A percentile compares a stretch with the other conserved stretches of the same genome.
Evolutionary conservation across 495 filamentous ascomycete species (phyloP).

Genomic region (Aspergillus wentii): DNA sequence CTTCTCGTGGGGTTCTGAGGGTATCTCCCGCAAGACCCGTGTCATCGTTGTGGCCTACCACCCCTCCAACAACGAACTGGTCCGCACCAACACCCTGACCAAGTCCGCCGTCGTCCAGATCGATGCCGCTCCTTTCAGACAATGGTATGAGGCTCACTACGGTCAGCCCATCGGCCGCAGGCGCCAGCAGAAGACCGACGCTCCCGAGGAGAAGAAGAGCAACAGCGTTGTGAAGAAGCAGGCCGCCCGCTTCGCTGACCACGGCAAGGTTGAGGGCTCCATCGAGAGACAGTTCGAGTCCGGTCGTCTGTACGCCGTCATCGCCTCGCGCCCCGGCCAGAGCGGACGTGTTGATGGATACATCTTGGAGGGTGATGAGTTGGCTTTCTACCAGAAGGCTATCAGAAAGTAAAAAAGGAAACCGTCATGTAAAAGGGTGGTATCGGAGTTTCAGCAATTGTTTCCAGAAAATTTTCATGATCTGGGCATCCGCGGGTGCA

Average conservation of each 20-base stretch:
- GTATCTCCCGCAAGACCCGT: slow-evolving; percentile 94
- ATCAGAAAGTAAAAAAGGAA: slow-evolving; percentile 81
- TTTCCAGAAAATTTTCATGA: slow-evolving; percentile 37
- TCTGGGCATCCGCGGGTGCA: slow-evolving; percentile 38
- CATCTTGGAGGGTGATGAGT: slow-evolving; percentile 97
- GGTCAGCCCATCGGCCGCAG: slow-evolving; percentile 80
- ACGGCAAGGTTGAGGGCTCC: slow-evolving; percentile 87
- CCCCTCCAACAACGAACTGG: slow-evolving; percentile 99
- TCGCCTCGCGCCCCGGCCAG: slow-evolving; percentile 92
- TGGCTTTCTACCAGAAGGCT: slow-evolving; percentile 98
- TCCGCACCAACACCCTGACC: slow-evolving; percentile 99
- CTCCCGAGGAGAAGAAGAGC: slow-evolving; percentile 80
- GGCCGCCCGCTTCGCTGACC: slow-evolving; percentile 68
- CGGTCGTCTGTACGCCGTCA: slow-evolving; percentile 88
- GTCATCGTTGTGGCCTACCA: slow-evolving; percentile 97
- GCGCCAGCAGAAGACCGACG: slow-evolving; percentile 75
- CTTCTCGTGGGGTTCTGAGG: slow-evolving; percentile 99
- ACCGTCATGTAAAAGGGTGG: slow-evolving; percentile 34
- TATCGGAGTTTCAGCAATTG: slow-evolving; percentile 46
- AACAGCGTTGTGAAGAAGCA: slow-evolving; percentile 94
- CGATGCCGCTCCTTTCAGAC: slow-evolving; percentile 96
- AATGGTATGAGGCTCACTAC: slow-evolving; percentile 99
- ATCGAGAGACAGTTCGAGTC: slow-evolving; percentile 99
- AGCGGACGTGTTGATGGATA: slow-evolving; percentile 94
- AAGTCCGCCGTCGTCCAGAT: slow-evolving; percentile 97